Conservation (phyloP, 345 rosid genomes). For the Syzygium aqueum region DNA sequence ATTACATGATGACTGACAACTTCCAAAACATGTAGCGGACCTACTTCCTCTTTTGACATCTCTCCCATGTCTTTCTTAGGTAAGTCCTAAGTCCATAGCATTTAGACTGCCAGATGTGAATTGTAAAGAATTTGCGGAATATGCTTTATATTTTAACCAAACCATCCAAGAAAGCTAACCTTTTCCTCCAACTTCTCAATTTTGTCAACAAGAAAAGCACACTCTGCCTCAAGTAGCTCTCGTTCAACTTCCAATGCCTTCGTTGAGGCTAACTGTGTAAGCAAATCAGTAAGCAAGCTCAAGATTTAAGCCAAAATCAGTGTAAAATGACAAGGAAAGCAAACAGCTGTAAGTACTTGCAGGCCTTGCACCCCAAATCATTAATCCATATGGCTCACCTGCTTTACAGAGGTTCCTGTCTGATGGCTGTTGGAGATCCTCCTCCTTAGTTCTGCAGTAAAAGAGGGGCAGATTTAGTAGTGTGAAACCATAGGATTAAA, state of each 20-base stretch:
- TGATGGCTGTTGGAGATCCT: constrained; percentile 31
- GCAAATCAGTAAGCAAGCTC: not conserved
- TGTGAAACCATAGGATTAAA: not conserved
- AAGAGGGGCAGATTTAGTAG: constrained; percentile 1
- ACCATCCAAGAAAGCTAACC: constrained; percentile 33
- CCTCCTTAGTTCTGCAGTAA: constrained; percentile 52
- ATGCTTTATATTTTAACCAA: not conserved
- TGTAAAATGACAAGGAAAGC: not conserved
- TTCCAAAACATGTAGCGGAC: not conserved
- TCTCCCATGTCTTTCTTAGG: not conserved
- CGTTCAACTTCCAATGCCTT: constrained; percentile 60
- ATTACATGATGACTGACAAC: not conserved
- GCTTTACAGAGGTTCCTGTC: constrained; percentile 29
- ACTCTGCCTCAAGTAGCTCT: constrained; percentile 76
- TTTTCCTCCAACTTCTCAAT: constrained; percentile 51
- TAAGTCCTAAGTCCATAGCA: not conserved
- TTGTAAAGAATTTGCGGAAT: not conserved
- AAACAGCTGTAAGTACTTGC: not conserved
- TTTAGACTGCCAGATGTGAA: not conserved
- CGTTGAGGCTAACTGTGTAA: constrained; percentile 39
- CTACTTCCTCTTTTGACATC: not conserved
- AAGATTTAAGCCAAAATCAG: not conserved
- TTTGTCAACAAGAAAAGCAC: constrained; percentile 57
- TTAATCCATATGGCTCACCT: constrained; percentile 30
- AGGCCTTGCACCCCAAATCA: not conserved